Evolutionary conservation across 371 early-diverging fungal species (phyloP).

Genomic region (Mucor indicus): DNA sequence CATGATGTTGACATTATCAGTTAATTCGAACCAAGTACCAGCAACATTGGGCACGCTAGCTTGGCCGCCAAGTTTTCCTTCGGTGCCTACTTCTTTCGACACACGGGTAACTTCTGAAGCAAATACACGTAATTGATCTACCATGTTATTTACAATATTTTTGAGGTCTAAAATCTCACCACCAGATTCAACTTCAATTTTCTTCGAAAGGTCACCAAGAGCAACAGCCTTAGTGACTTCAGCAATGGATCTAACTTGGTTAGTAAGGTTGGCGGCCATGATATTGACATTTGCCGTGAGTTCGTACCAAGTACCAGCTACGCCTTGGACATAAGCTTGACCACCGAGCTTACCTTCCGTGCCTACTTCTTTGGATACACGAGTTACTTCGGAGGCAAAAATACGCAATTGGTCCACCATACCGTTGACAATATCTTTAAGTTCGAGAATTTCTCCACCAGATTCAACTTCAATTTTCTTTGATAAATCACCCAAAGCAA

Average conservation of each 20-base stretch:
- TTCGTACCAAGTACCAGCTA: constrained; percentile 48
- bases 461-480: constrained; percentile 35
- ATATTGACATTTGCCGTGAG: constrained; percentile 45
- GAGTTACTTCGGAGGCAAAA: constrained; percentile 49
- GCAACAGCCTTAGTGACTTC: constrained; percentile 31
- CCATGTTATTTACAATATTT: constrained; percentile 31
- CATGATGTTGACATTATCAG: constrained; percentile 38
- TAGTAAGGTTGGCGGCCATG: constrained; percentile 55
- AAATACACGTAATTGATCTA: constrained; percentile 36
- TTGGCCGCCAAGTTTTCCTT: constrained; percentile 44
- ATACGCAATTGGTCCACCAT: constrained; percentile 40
- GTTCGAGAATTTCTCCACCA: constrained; percentile 29
- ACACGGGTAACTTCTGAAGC: constrained; percentile 46
- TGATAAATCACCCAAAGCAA: constrained; percentile 27
- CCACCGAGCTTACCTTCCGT: constrained; percentile 50
- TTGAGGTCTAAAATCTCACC: constrained; percentile 35
- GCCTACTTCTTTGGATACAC: constrained; percentile 42
- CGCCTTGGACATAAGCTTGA: constrained; percentile 35
- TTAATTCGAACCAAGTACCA: constrained; percentile 41
- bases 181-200: constrained; percentile 28
- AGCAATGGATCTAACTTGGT: constrained; percentile 51
- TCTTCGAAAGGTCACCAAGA: constrained; percentile 26
- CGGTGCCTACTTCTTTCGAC: constrained; percentile 29
- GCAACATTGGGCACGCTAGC: constrained; percentile 35
- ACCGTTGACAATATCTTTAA: constrained; percentile 29